Base-by-base conservation (phyloP, 1,284 basidiomycete species). In the Phellopilus nigrolimitatus region DNA sequence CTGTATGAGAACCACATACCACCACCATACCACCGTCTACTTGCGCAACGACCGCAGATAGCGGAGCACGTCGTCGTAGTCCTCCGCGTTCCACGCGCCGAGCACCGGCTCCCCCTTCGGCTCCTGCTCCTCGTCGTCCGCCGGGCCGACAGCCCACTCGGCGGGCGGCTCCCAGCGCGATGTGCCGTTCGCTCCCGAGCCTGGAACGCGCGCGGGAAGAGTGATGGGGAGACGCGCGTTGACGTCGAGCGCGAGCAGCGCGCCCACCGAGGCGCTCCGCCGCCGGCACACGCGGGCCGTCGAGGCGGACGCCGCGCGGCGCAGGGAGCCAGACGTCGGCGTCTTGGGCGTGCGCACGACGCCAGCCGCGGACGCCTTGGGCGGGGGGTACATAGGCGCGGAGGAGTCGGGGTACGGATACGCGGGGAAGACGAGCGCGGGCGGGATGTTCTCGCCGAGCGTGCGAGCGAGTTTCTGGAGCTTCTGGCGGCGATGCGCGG, bases 391-490 rank as follows among this genome's bases (percentile, higher is more conserved):
- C 4, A 31, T 4, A 19, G 52, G 46, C 6, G 30, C 41, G 10
- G 47, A 37, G 10, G 17, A 15, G 17, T 21, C 19, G 13, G 27
- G 5, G 43, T 33, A 30, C 9, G 24, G 7, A 22, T 36, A 37
- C n/a, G 15, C 19, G 19, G 50, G 38, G 55, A 77, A 76, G 42
- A 80, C 71, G 48, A 80, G 70, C 60, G 79, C 75, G 3, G 69
- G 65, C 2, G 79, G 78, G 21, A 80, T 67, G 57, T 75, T 74
- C 64, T 78, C 77, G 6, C 79, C 79, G 1, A 80, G 64, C 1
- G 73, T 78, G 49, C 76, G 69, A 25, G 68, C 61, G 4, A 81
- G 67, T 60, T 79, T 79, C 7, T 74, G 74, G 66, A 80, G 70
- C 41, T 66, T 67, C 55, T 62, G 62, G 49, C 67, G 56, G 13